phyloP scores from a whole-genome alignment of 2,329 filamentous ascomycete genomes.

The Lojkania enalia region DNA sequence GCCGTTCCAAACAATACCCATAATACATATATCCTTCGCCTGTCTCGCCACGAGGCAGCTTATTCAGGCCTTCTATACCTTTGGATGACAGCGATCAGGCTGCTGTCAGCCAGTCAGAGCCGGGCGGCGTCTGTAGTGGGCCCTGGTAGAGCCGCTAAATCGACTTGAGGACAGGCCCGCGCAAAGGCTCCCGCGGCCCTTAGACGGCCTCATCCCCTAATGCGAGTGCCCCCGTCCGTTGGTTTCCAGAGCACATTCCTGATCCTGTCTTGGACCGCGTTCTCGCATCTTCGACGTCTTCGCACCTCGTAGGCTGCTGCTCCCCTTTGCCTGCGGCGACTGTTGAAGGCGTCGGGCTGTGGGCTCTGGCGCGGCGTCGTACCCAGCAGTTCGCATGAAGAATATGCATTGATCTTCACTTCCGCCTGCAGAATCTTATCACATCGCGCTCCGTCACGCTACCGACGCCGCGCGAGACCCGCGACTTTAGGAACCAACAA shows the following conservation, averaged over 20 bases:
- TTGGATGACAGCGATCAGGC: slow-evolving; percentile 2
- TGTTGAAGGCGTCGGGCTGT: background rate
- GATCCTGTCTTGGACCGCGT: background rate
- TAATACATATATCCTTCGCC: too few relatives aligned
- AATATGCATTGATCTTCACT: slow-evolving; percentile 22
- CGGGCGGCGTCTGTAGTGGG: background rate
- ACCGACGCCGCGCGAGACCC: slow-evolving; percentile 1
- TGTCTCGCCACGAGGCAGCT: too few relatives aligned
- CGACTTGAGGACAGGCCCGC: background rate
- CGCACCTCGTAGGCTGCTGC: background rate
- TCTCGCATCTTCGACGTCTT: background rate
- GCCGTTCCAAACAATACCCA: background rate
- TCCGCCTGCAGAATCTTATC: slow-evolving; percentile 11
- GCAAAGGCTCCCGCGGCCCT: background rate
- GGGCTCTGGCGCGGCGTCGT: background rate
- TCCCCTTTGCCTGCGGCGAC: background rate
- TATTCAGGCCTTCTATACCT: background rate
- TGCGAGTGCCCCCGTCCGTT: too few relatives aligned
- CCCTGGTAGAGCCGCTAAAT: background rate
- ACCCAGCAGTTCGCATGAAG: slow-evolving; percentile 13
- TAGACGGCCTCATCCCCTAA: background rate
- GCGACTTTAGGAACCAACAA: slow-evolving; percentile 3
- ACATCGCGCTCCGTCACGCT: slow-evolving; percentile 7
- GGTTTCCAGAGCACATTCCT: background rate
- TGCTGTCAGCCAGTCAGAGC: background rate